These are phyloP conservation scores for Dictyostelium capitatum DNA, from an alignment of 78 protist genomes.

Conservation along the genomic window DNA sequence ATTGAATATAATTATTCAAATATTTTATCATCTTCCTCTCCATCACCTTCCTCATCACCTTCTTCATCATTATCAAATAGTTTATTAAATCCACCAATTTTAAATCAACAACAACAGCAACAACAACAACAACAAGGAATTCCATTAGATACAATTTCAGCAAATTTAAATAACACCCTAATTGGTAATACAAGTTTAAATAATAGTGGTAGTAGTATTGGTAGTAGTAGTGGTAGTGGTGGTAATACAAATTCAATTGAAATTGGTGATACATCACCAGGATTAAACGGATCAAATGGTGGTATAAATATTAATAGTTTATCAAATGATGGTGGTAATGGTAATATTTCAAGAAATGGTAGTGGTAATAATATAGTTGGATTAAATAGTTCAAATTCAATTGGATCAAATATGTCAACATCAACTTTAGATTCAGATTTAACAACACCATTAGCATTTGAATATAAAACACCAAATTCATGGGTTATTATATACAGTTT, in stretches of 20 bases:
- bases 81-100: not conserved
- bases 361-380: too few relatives aligned
- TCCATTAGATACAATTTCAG: too few relatives aligned
- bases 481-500: constrained; percentile 61
- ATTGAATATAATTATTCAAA: constrained; percentile 8
- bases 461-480: constrained; percentile 48
- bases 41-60: not conserved
- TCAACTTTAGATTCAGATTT: not conserved
- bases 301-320: too few relatives aligned
- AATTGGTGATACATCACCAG: not conserved
- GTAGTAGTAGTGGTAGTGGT: not conserved
- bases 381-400: not conserved
- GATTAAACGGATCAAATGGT: not conserved
- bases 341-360: too few relatives aligned
- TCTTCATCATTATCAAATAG: not conserved
- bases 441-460: constrained; percentile 26
- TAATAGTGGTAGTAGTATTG: not conserved
- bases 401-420: not conserved
- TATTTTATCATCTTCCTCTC: not conserved
- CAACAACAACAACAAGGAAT: not conserved
- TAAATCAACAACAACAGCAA: not conserved
- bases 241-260: not conserved
- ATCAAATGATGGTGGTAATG: too few relatives aligned
- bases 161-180: not conserved
- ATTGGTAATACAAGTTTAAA: not conserved